Evolutionary conservation across 148 eudicot species (phyloP).

Genomic region (Limonium bicolor): DNA sequence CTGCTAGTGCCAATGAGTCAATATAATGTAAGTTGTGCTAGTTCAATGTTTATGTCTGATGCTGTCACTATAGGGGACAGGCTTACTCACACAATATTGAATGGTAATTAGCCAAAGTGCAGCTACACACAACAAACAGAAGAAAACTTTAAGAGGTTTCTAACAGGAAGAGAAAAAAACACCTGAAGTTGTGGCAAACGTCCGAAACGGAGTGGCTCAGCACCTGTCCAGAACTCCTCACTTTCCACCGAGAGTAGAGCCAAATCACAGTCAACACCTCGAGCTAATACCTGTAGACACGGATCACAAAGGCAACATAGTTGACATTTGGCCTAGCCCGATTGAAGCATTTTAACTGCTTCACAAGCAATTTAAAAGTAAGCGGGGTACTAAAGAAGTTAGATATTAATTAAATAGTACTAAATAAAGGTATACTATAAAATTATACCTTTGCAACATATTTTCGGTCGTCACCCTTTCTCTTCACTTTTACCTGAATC

Average conservation of each 20-base stretch:
- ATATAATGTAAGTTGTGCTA: too few species aligned
- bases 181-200: constrained; percentile 89
- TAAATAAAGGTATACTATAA: neutral
- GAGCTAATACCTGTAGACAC: constrained; percentile 67
- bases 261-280: constrained; percentile 88
- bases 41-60: too few species aligned
- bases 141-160: neutral
- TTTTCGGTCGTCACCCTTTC: constrained; percentile 92
- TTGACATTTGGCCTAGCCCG: too few species aligned
- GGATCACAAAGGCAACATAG: too few species aligned
- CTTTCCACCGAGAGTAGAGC: constrained; percentile 90
- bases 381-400: too few species aligned
- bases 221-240: constrained; percentile 79
- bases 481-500: constrained; percentile 88
- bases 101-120: too few species aligned
- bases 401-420: neutral
- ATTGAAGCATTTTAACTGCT: too few species aligned
- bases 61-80: too few species aligned
- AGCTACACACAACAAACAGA: too few species aligned
- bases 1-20: too few species aligned
- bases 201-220: constrained; percentile 69
- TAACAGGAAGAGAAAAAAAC: neutral
- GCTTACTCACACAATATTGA: too few species aligned
- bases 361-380: too few species aligned
- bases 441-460: constrained; percentile 89